Evolutionary conservation across 2,329 filamentous ascomycete species (phyloP).

Genomic region (Colletotrichum lini): DNA sequence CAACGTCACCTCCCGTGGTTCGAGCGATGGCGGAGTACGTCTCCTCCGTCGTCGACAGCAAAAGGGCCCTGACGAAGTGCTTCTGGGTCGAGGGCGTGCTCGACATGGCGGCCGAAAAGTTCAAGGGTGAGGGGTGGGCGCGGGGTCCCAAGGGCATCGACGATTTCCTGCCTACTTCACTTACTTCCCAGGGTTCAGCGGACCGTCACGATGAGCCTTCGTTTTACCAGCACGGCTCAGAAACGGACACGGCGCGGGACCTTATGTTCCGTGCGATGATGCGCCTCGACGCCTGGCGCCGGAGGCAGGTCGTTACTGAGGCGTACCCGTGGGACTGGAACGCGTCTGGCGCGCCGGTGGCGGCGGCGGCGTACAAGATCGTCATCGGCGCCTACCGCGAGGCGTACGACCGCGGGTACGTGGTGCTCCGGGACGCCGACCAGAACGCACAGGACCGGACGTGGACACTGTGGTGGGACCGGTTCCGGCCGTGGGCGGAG

Average conservation of each 20-base stretch:
- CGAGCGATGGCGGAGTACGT: background rate
- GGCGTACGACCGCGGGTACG: background rate
- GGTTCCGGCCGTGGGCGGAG: background rate
- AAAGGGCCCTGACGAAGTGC: background rate
- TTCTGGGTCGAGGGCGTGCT: background rate
- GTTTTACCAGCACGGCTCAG: background rate
- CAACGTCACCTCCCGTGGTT: background rate
- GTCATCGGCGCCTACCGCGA: background rate
- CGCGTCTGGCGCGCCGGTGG: background rate
- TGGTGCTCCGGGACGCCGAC: background rate
- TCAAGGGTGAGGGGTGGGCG: background rate
- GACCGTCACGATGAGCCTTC: background rate
- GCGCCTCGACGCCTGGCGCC: background rate
- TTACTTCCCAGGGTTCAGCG: background rate
- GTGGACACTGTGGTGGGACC: conserved; percentile 6
- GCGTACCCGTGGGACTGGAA: conserved; percentile 3
- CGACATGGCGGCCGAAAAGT: background rate
- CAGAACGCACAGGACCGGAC: background rate
- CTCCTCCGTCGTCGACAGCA: background rate
- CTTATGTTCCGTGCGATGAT: background rate
- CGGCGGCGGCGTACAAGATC: background rate
- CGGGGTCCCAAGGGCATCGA: background rate
- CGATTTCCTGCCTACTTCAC: too few species aligned
- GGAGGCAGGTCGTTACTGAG: background rate
- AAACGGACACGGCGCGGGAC: background rate